These are phyloP conservation scores for Lenzites betulinus DNA, from an alignment of 768 basidiomycete genomes.

Conservation along the genomic window DNA sequence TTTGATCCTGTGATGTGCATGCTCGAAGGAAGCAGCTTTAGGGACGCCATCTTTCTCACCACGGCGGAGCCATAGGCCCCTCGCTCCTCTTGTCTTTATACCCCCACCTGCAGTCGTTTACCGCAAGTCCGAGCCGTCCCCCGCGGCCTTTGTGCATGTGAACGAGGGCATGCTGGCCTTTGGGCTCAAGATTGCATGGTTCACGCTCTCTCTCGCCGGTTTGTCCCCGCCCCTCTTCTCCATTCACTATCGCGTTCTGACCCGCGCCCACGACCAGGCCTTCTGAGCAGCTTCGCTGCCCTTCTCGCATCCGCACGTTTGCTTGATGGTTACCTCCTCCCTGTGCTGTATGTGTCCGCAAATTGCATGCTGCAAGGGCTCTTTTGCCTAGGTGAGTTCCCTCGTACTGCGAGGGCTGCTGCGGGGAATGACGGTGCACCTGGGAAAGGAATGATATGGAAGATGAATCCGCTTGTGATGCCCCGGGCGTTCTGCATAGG, in stretches of 20 bases:
- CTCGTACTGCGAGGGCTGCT: background rate
- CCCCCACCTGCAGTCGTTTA: conserved; percentile 9
- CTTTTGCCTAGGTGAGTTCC: conserved; percentile 58
- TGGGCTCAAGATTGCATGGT: conserved; percentile 59
- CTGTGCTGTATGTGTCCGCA: conserved; percentile 49
- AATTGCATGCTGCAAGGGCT: conserved; percentile 54
- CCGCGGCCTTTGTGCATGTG: conserved; percentile 12
- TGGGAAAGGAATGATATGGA: conserved; percentile 57
- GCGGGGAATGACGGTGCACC: background rate
- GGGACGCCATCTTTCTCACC: conserved; percentile 18
- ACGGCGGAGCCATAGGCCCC: conserved; percentile 5
- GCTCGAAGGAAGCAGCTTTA: conserved; percentile 13
- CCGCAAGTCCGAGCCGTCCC: conserved; percentile 4
- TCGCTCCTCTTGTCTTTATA: conserved; percentile 4
- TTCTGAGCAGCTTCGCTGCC: conserved; percentile 51
- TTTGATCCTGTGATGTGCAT: conserved; percentile 18
- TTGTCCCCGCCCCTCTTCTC: conserved; percentile 8
- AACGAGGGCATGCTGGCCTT: conserved; percentile 51
- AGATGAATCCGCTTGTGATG: conserved; percentile 64
- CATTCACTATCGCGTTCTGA: background rate
- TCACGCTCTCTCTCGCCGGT: conserved; percentile 58
- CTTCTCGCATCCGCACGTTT: conserved; percentile 47
- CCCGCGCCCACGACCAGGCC: conserved; percentile 39
- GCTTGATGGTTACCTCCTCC: conserved; percentile 49
- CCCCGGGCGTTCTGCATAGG: conserved; percentile 58